Evolutionary conservation across 495 filamentous ascomycete genomes (phyloP), one percentile per base, ranked within the genome.

Genomic region (Lasiosphaeria miniovina): DNA sequence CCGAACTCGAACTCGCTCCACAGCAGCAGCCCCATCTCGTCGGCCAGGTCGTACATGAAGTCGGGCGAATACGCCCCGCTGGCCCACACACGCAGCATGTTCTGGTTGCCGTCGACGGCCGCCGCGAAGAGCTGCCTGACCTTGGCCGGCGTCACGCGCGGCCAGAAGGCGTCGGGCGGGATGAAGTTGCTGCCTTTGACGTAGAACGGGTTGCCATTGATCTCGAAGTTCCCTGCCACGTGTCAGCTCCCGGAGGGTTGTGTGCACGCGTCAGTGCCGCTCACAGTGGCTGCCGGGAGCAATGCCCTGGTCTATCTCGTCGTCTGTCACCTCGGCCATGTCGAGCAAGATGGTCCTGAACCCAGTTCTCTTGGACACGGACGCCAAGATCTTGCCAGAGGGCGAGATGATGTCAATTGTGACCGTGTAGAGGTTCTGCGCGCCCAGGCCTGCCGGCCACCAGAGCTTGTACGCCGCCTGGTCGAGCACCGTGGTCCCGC

Each of bases 1-100:
- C 82, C 82, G 68, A 87, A 88, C 66, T 87, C 77, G 50, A 88
- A 88, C 54, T 88, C 86, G 52, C 80, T 85, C 86, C 86, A 89
- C 4, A 89, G 74, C 12, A 88, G 71, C 11, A 89, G 78, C 2
- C 87, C 86, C 59, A 77, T 74, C 66, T 88, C 80, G 61, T 89
- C 86, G 6, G 85, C 86, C 14, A 88, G 70, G 60, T 89, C 85
- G 61, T 86, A 88, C 52, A 89, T 86, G 55, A 85, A 88, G 65
- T 88, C 86, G 1, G 83, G 84, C 12, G 80, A 74, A 61, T 88
- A 89, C 3, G 82, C 80, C 15, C 86, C 84, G 10, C 81, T 83
- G 3, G 84, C 75, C 86, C 86, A 89, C 10, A 88, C 81, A 1
- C 86, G 81, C 4, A 89, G 78, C 86, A 89, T 88, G 65, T 89